A percentile compares a stretch with the other conserved stretches of the same genome.
These are phyloP conservation scores for Clarkia xantiana DNA, from an alignment of 345 rosid species.

Conservation along the genomic window DNA sequence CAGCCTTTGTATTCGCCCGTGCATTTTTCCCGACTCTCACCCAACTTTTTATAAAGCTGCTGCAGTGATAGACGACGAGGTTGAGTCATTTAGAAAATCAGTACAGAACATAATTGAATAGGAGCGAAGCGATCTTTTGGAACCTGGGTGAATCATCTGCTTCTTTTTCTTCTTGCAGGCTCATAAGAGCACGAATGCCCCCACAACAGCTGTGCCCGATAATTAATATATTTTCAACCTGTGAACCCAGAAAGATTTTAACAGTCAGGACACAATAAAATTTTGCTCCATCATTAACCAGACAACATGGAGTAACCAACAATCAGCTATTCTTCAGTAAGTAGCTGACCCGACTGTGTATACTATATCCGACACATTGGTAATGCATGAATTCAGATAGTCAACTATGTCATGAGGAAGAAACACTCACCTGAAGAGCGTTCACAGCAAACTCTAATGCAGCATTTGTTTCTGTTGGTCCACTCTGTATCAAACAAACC, in stretches of 20 bases:
- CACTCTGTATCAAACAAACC: slow-evolving; percentile 39
- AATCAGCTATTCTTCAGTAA: too few species aligned
- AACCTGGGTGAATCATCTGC: slow-evolving; percentile 58
- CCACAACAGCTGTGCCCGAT: slow-evolving; percentile 95
- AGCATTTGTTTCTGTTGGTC: slow-evolving; percentile 92
- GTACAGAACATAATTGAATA: not conserved
- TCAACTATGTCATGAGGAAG: not conserved
- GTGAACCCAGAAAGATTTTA: slow-evolving; percentile 8
- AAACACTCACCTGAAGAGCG: slow-evolving; percentile 46
- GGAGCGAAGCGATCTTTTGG: not conserved
- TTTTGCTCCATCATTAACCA: too few species aligned
- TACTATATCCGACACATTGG: too few species aligned
- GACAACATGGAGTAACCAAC: too few species aligned
- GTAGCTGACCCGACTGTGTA: too few species aligned
- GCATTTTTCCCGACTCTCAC: slow-evolving; percentile 75
- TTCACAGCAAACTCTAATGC: slow-evolving; percentile 91
- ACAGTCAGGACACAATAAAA: too few species aligned
- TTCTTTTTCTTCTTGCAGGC: slow-evolving; percentile 36
- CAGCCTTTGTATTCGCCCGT: slow-evolving; percentile 45
- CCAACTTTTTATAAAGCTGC: slow-evolving; percentile 82
- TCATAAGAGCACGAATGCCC: slow-evolving; percentile 91
- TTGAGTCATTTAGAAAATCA: slow-evolving; percentile 1
- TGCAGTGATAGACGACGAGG: slow-evolving; percentile 6
- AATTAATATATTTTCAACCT: slow-evolving; percentile 87
- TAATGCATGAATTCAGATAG: not conserved